Conservation (phyloP, 169 alveolate species). For the Eimeria acervulina region DNA sequence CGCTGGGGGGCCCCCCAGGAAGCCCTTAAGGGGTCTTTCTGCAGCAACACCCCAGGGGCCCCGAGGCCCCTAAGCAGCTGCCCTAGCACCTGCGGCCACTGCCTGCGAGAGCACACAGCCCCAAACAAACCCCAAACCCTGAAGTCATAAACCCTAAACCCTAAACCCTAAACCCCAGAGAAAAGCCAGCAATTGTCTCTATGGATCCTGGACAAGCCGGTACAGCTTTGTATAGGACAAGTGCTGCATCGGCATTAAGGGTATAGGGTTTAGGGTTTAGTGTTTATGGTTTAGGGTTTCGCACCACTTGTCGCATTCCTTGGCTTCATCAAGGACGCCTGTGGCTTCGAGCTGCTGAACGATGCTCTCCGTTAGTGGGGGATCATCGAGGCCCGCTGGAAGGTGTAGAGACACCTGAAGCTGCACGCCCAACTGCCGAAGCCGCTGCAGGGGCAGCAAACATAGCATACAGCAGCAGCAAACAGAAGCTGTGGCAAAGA, state of each 20-base stretch:
- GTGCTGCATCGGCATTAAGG: background rate
- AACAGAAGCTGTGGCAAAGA: background rate
- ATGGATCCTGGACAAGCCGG: no score
- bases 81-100: background rate
- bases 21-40: background rate
- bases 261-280: background rate
- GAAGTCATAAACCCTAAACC: background rate
- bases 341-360: constrained; percentile 13
- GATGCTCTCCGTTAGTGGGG: background rate
- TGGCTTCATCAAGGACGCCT: background rate
- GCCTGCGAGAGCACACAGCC: background rate
- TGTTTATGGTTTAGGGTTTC: constrained; percentile 10
- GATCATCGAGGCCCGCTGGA: background rate
- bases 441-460: constrained; percentile 62
- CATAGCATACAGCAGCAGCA: background rate
- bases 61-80: constrained; percentile 34
- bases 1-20: constrained; percentile 5
- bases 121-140: background rate
- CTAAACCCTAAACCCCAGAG: no score
- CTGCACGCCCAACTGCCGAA: constrained; percentile 14
- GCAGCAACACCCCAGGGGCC: constrained; percentile 7
- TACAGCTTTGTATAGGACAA: background rate
- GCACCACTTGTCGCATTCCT: constrained; percentile 35
- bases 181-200: no score
- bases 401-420: constrained; percentile 20